Evolutionary conservation across 805 yeast genomes (phyloP).

Genomic region (Wickerhamomyces rabaulensis): DNA sequence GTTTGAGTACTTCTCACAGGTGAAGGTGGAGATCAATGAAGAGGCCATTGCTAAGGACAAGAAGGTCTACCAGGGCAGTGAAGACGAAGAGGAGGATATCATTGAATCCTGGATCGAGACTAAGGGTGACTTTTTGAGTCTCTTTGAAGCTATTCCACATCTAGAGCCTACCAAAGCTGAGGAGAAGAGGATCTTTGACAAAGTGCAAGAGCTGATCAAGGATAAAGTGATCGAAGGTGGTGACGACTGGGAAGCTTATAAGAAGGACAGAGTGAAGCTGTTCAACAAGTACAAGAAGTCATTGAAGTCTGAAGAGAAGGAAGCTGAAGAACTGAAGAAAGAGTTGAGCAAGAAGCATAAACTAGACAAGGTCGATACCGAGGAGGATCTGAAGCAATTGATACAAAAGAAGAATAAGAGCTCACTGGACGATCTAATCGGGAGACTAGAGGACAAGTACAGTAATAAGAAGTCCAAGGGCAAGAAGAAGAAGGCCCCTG

Average conservation of each 20-base stretch:
- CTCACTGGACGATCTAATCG: slow-evolving; percentile 42
- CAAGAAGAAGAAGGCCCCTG: slow-evolving; percentile 18
- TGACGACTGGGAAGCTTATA: slow-evolving; percentile 46
- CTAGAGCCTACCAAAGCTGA: slow-evolving; percentile 55
- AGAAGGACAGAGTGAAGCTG: slow-evolving; percentile 40
- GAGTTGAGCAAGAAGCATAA: slow-evolving; percentile 27
- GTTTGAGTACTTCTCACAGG: slow-evolving; percentile 48
- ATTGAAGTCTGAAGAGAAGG: slow-evolving; percentile 59
- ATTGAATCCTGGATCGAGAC: slow-evolving; percentile 48
- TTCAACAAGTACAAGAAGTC: slow-evolving; percentile 44
- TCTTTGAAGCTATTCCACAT: slow-evolving; percentile 78
- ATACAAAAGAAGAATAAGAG: slow-evolving; percentile 43
- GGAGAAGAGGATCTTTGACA: slow-evolving; percentile 53
- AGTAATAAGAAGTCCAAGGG: slow-evolving; percentile 30
- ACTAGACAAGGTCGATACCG: slow-evolving; percentile 24
- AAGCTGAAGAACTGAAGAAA: slow-evolving; percentile 47
- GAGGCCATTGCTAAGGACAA: slow-evolving; percentile 69
- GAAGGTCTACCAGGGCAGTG: slow-evolving; percentile 53
- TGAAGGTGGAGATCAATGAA: slow-evolving; percentile 46
- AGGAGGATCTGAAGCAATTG: slow-evolving; percentile 39
- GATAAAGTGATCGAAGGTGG: slow-evolving; percentile 32
- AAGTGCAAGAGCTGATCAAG: slow-evolving; percentile 42
- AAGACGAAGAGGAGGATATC: slow-evolving; percentile 60
- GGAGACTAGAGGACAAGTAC: slow-evolving; percentile 46
- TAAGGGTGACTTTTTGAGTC: slow-evolving; percentile 62